Evolutionary conservation across 139 green algal genomes (phyloP), one percentile per base, ranked within the genome.

Genomic region (Tetradesmus lagerheimii): DNA sequence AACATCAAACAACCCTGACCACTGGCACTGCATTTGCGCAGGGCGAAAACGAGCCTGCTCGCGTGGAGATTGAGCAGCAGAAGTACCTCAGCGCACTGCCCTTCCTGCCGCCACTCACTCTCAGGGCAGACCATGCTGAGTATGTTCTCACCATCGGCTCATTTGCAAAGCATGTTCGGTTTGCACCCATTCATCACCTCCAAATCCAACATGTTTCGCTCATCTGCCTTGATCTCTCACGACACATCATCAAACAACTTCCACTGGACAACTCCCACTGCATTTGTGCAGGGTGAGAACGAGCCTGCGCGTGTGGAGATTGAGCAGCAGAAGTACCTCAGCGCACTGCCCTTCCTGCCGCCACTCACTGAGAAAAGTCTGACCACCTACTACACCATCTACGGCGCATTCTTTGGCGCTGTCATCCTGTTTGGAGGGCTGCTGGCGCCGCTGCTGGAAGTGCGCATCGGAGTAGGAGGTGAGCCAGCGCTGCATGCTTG

Each of bases 381-480:
- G 67, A 94, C 96, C 53, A 87, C 94, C 45, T 99, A 99, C 93
- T 97, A 94, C 85, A 94, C 94, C 35, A 91, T 95, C 31, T 99
- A 98, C 87, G 75, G 87, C 0, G 66, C 90, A 2, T 92, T 97
- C 0, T 93, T 99, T n/a, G 76, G 66, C 2, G 78, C 57, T 27
- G 95, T 99, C 89, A 99, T 99, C 74, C 6, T 97, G 0, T 99
- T 99, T 95, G 98, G 98, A 0, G 98, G 94, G 1, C 87, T 99
- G 83, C 53, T 99, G 34, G 96, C 98, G 0, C 98, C 98, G 20
- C 91, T 96, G 27, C 91, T 99, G 92, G 97, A 99, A 91, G 93
- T 99, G 23, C 95, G 93, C 50, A 93, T 99, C 57, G 98, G 98
- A 8, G 34, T 99, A 6, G 98, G 98, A 71, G 98, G 96, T 96